phyloP scores from a whole-genome alignment of 768 basidiomycete genomes.

The Ephemerocybe angulata region DNA sequence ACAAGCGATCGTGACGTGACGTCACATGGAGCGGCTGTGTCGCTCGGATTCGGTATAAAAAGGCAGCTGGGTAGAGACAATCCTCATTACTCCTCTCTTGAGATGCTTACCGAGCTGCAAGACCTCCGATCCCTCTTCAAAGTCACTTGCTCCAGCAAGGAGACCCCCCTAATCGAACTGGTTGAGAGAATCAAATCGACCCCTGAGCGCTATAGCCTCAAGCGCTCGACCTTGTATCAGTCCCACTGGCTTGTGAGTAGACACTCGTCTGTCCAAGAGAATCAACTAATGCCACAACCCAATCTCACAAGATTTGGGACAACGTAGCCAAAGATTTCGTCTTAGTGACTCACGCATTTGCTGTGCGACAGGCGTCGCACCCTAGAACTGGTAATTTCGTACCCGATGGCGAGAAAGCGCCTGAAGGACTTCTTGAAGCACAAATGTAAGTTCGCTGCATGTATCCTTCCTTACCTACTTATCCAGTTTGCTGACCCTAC shows the following conservation, averaged over 20 bases:
- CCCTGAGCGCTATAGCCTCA: neutral
- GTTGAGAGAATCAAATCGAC: neutral
- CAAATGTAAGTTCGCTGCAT: neutral
- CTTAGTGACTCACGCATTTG: neutral
- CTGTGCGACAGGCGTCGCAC: neutral
- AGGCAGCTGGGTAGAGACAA: no score
- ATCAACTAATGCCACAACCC: neutral
- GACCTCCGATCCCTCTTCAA: no score
- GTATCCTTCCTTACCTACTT: neutral
- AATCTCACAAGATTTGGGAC: neutral
- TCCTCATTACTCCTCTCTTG: no score
- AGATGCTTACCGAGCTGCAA: no score
- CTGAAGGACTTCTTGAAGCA: neutral
- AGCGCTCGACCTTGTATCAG: neutral
- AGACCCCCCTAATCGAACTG: neutral
- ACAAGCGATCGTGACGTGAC: no score
- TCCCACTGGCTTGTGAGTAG: neutral
- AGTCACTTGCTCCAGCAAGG: neutral
- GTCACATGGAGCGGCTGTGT: no score
- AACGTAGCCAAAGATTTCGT: neutral
- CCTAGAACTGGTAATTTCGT: neutral
- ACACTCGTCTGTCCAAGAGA: neutral
- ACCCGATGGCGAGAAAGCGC: neutral
- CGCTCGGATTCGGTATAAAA: no score
- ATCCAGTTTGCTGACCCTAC: neutral